Percentiles rank a stretch among this genome's conserved stretches.
Conservation (phyloP, 2,329 filamentous ascomycete species). For the Alternaria viburni region DNA sequence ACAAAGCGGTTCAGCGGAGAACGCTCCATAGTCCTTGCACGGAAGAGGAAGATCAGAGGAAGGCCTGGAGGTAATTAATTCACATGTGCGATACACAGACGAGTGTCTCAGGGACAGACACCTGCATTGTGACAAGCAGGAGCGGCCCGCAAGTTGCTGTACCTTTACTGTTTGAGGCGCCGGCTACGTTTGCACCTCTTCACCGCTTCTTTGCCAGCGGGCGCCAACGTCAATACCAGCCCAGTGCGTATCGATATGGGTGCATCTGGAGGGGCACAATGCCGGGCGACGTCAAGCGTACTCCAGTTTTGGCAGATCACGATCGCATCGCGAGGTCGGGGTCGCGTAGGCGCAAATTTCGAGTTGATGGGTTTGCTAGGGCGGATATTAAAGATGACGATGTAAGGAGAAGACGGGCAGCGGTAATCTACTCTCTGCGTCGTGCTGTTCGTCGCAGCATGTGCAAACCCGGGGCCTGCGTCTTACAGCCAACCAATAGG, state of each 20-base stretch:
- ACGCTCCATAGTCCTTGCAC: not conserved
- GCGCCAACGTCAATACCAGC: conserved; percentile 22
- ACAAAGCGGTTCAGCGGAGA: not conserved
- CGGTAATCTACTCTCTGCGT: conserved; percentile 30
- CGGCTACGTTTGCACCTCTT: conserved; percentile 36
- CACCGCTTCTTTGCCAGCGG: conserved; percentile 45
- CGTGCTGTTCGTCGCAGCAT: conserved; percentile 31
- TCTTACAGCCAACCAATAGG: conserved; percentile 38
- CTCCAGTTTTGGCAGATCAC: conserved; percentile 19
- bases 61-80: not conserved
- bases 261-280: conserved; percentile 33
- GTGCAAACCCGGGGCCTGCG: conserved; percentile 30
- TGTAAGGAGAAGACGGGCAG: conserved; percentile 10
- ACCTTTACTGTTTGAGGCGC: conserved; percentile 27
- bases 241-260: conserved; percentile 39
- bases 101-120: conserved; percentile 17
- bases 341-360: not conserved
- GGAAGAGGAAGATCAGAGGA: not conserved
- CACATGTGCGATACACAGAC: conserved; percentile 15
- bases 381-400: conserved; percentile 31
- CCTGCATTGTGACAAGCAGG: conserved; percentile 31
- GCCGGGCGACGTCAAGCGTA: conserved; percentile 32
- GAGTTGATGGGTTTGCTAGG: conserved; percentile 6
- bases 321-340: conserved; percentile 5
- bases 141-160: conserved; percentile 32